Base-by-base conservation (phyloP, 805 yeast species). In the Priceomyces fermenticarens region DNA sequence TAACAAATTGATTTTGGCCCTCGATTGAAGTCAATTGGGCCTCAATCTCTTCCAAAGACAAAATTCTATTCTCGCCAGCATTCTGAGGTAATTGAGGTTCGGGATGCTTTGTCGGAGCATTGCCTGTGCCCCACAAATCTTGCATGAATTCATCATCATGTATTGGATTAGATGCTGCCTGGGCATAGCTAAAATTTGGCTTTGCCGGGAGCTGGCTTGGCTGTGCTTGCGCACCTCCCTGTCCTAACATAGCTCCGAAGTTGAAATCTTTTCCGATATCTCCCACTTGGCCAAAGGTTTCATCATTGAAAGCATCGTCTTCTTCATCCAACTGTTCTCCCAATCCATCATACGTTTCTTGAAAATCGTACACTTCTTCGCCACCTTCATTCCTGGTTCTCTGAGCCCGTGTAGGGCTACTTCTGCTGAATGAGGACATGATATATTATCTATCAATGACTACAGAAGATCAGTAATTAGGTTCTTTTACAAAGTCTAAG, bases 1-100 rank as follows among this genome's bases (percentile, higher is more conserved):
- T 20, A n/a, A 29, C 15, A 27, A 35, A 35, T 26, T 35, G 38
- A 26, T 20, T 35, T 37, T 52, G 38, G 32, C 53, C 53, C 42
- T 66, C 74, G 41, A 73, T 69, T 4, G 75, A 71, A 44, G 81
- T 68, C 57, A 83, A 69, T 53, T 81, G 88, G 7, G 95, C 88
- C 64, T 89, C 96, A 48, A 89, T 77, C 52, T 89, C 95, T 58
- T 85, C 91, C 58, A 88, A 70, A 9, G 96, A 84, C 51, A 85
- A 63, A 15, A 83, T 73, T 51, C 74, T 75, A 50, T 70, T 70
- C 39, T 65, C 70, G 26, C 9, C 38, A 14, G 36, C 40, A 14
- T 35, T 48, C 31, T 26, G 54, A 9, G 32, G 27, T 30, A 34
- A 53, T n/a, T 40, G 52, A 36, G 45, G 61, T 11, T 51, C 56